phyloP scores from a whole-genome alignment of 768 basidiomycete genomes.

The Lyophyllum decastes region DNA sequence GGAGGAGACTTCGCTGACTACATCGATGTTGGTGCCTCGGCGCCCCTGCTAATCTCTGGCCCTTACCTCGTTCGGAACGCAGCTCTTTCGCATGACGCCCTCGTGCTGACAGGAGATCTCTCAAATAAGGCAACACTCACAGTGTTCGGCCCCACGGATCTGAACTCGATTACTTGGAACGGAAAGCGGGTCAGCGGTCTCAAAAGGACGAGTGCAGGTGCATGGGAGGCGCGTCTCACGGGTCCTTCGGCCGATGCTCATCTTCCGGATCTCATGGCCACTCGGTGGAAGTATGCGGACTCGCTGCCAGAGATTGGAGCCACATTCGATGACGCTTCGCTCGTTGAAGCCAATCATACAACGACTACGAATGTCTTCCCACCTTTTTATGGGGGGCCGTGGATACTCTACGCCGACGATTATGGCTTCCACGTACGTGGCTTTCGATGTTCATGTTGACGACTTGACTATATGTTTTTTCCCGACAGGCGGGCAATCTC shows the following conservation, averaged over 20 bases:
- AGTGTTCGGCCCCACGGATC: slow-evolving; percentile 11
- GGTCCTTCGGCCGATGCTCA: background rate
- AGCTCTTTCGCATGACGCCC: slow-evolving; percentile 1
- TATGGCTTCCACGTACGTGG: slow-evolving; percentile 18
- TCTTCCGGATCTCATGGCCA: slow-evolving; percentile 11
- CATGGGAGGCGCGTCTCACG: slow-evolving; percentile 3
- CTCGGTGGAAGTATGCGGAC: slow-evolving; percentile 15
- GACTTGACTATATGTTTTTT: background rate
- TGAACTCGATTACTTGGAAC: slow-evolving; percentile 13
- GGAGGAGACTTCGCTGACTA: slow-evolving; percentile 11
- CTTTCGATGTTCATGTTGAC: background rate
- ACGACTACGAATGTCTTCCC: slow-evolving; percentile 15
- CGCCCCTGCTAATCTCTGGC: slow-evolving; percentile 13
- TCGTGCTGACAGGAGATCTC: slow-evolving; percentile 15
- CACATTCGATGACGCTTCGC: slow-evolving; percentile 8
- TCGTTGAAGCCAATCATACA: slow-evolving; percentile 13
- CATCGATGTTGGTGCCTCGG: slow-evolving; percentile 11
- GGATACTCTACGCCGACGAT: slow-evolving; percentile 19
- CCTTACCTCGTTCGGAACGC: slow-evolving; percentile 17
- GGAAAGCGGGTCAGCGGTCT: background rate
- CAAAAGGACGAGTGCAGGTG: slow-evolving; percentile 2
- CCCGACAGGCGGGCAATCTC: slow-evolving; percentile 14
- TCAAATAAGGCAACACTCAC: slow-evolving; percentile 6
- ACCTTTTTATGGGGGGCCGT: slow-evolving; percentile 18
- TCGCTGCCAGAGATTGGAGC: slow-evolving; percentile 14